Conservation (phyloP, 495 filamentous ascomycete genomes). For the Penicillium dipodomyicola region DNA sequence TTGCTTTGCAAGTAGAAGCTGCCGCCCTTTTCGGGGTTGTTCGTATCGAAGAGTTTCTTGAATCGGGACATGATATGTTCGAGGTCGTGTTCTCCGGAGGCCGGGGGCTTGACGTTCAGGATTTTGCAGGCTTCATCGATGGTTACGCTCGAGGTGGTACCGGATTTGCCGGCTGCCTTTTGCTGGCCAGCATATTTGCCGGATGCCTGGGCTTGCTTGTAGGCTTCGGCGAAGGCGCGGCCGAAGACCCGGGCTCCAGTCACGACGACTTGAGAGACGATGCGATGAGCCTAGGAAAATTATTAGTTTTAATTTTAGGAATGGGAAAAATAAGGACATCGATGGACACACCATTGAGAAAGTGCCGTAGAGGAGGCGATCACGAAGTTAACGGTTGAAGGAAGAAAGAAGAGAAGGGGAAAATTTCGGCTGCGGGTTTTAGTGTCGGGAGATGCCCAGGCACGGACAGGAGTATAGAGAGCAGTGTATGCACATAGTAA, state of each 20-base stretch:
- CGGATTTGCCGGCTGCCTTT: conserved; percentile 43
- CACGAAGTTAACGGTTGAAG: conserved; percentile 29
- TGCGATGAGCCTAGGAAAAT: conserved; percentile 75
- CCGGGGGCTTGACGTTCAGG: conserved; percentile 88
- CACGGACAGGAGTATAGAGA: conserved; percentile 8
- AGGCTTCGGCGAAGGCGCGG: conserved; percentile 87
- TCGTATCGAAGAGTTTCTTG: conserved; percentile 90
- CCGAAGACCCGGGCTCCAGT: conserved; percentile 88
- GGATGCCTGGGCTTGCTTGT: conserved; percentile 85
- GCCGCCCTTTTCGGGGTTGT: conserved; percentile 91
- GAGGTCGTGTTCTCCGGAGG: conserved; percentile 69
- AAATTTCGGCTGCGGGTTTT: conserved; percentile 41
- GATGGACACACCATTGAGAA: conserved; percentile 33
- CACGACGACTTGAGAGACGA: conserved; percentile 88
- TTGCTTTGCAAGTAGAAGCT: conserved; percentile 99
- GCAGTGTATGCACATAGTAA: not conserved
- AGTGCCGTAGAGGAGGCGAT: conserved; percentile 25
- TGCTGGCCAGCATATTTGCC: conserved; percentile 72
- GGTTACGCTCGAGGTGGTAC: conserved; percentile 69
- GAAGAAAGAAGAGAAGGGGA: conserved; percentile 30
- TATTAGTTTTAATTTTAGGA: conserved; percentile 6
- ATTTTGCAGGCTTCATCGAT: conserved; percentile 98
- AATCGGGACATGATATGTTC: conserved; percentile 80
- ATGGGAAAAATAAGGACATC: not conserved
- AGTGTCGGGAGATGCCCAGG: conserved; percentile 24